phyloP scores from a whole-genome alignment of 352 stramenopile genomes.

The Globisporangium heterothallicum region DNA sequence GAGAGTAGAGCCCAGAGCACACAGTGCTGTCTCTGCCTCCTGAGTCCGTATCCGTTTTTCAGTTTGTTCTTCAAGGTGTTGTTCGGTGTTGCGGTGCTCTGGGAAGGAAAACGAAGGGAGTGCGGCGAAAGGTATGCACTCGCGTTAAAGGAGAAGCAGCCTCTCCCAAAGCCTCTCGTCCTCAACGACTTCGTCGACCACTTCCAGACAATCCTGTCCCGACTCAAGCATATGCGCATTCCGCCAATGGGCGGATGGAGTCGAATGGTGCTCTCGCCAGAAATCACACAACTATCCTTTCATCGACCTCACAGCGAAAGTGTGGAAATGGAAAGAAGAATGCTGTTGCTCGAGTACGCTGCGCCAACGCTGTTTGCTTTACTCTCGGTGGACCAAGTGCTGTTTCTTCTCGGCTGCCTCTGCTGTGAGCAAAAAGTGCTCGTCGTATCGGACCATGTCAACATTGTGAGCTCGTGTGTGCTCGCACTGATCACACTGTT shows the following conservation, averaged over 20 bases:
- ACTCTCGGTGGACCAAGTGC: slow-evolving; percentile 71
- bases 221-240: slow-evolving; percentile 53
- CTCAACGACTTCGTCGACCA: slow-evolving; percentile 56
- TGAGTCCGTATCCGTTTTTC: slow-evolving; percentile 80
- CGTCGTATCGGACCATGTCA: slow-evolving; percentile 69
- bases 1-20: no score
- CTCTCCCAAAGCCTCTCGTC: slow-evolving; percentile 19
- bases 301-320: slow-evolving; percentile 65
- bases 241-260: slow-evolving; percentile 75
- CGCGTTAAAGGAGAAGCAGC: slow-evolving; percentile 18
- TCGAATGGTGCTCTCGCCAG: slow-evolving; percentile 46
- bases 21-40: slow-evolving; percentile 70
- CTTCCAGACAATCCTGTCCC: slow-evolving; percentile 58
- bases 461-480: slow-evolving; percentile 70
- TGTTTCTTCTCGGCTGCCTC: slow-evolving; percentile 69
- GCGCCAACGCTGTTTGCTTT: slow-evolving; percentile 63
- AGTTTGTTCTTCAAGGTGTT: slow-evolving; percentile 82
- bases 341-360: slow-evolving; percentile 68
- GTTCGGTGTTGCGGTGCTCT: slow-evolving; percentile 67
- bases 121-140: slow-evolving; percentile 24
- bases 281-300: slow-evolving; percentile 64
- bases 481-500: slow-evolving; percentile 68
- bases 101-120: slow-evolving; percentile 48
- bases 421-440: slow-evolving; percentile 78
- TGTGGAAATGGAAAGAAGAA: slow-evolving; percentile 45